phyloP scores from a whole-genome alignment of 805 yeast species.

The Saccharomycopsis sp. region DNA sequence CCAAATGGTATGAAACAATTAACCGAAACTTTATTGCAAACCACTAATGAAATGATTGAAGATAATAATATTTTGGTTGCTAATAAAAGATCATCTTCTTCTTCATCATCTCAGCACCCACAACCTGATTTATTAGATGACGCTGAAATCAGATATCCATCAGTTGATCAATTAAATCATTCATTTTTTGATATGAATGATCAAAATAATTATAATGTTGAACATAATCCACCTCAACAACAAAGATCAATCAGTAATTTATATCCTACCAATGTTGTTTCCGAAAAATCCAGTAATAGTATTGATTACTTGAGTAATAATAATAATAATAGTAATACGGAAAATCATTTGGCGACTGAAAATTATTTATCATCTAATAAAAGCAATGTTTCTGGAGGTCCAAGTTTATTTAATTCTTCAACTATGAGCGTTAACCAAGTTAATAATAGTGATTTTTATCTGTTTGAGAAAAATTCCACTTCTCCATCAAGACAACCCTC shows the following conservation, averaged over 20 bases:
- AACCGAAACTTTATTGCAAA: conserved; percentile 13
- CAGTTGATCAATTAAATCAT: conserved; percentile 6
- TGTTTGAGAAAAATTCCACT: background rate
- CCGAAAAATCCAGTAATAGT: too few species aligned
- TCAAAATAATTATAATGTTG: background rate
- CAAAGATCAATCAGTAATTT: too few species aligned
- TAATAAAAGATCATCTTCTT: background rate
- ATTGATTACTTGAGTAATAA: background rate
- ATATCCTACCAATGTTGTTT: background rate
- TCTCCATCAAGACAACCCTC: conserved; percentile 11
- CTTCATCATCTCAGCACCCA: background rate
- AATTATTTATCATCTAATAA: conserved; percentile 6
- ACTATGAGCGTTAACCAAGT: conserved; percentile 5
- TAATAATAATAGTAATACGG: background rate
- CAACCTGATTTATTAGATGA: background rate
- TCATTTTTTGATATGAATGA: background rate
- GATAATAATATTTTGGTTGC: conserved; percentile 1
- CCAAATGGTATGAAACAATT: conserved; percentile 6
- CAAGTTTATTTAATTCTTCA: conserved; percentile 1
- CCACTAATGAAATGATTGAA: conserved; percentile 17
- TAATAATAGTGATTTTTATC: conserved; percentile 1
- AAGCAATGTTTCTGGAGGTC: conserved; percentile 7
- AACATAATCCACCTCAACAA: too few species aligned
- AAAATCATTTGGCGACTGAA: background rate
- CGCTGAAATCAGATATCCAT: conserved; percentile 9